Evolutionary conservation across 306 rosid genomes (phyloP).

Genomic region (Pyrus betulifolia): DNA sequence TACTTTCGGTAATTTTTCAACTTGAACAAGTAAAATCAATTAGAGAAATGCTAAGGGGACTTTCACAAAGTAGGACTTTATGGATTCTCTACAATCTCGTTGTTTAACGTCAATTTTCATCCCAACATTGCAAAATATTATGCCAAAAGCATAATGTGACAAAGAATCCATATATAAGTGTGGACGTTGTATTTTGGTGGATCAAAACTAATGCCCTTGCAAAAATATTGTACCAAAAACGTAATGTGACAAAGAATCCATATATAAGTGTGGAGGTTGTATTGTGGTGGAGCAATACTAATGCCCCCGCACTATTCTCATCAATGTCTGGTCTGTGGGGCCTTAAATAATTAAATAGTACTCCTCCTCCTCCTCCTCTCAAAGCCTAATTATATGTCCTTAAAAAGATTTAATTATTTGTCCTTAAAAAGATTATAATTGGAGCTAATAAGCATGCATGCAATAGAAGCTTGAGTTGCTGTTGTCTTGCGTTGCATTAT

Average conservation of each 20-base stretch:
- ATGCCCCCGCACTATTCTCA: conserved; percentile 1
- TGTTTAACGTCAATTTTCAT: too few relatives aligned
- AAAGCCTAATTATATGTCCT: neutral
- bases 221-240: too few relatives aligned
- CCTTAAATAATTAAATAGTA: conserved; percentile 5
- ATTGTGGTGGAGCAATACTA: neutral
- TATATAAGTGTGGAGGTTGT: neutral
- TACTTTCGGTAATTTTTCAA: neutral
- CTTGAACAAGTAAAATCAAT: neutral
- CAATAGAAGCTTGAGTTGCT: neutral
- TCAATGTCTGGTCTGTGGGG: conserved; percentile 11
- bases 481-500: conserved; percentile 9
- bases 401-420: conserved; percentile 4
- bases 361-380: neutral
- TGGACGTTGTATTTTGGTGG: neutral
- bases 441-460: conserved; percentile 3
- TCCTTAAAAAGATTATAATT: neutral
- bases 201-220: neutral
- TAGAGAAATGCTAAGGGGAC: too few relatives aligned
- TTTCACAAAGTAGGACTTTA: too few relatives aligned
- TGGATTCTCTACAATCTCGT: too few relatives aligned
- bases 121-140: too few relatives aligned
- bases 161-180: neutral
- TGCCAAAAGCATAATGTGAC: too few relatives aligned
- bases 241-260: too few relatives aligned